Evolutionary conservation across 805 yeast genomes (phyloP), one percentile per base, ranked within the genome.

Genomic region (Ogataea nakhonphanomensis): DNA sequence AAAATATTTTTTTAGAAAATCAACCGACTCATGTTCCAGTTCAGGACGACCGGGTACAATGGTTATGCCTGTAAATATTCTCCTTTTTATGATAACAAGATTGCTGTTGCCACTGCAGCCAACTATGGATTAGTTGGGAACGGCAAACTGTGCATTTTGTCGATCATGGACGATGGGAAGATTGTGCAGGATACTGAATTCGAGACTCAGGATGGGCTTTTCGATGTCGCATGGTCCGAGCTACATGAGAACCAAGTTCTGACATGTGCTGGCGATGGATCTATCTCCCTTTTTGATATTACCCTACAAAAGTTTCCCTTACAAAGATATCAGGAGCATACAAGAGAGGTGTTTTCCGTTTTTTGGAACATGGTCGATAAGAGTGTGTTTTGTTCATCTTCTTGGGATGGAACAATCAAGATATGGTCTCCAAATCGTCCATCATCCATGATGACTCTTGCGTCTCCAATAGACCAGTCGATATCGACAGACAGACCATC

Each of bases 91-190:
- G 98, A 91, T 62, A 86, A 84, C 65, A 84, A 86, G 54, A 56
- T 91, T 15, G 96, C 96, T 0, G 91, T 88, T 24, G 95, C 95
- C 0, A 73, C 95, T 0, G 82, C 96, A 1, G 88, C 97, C 21
- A 93, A 91, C 65, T 91, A 80, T 61, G 98, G 98, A 1, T 67
- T 91, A 4, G 96, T 89, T 3, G 99, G 99, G 2, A 91, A 91
- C 61, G 99, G 99, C 5, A 74, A 86, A 50, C 66, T 91, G 22
- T 81, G 69, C 50, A 69, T 91, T 1, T 66, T 91, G 17, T 79
- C 78, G 35, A 84, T 91, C 33, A 76, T 73, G 37, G 76, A 78
- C 15, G 65, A 70, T 45, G 98, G 98, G 1, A 53, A 50, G n/a
- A 70, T 87, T 12, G 53, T 55, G 5, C 73, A 72, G 28, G 78